Conservation (phyloP, 23 red algal species). For the Agarophyton chilense region DNA sequence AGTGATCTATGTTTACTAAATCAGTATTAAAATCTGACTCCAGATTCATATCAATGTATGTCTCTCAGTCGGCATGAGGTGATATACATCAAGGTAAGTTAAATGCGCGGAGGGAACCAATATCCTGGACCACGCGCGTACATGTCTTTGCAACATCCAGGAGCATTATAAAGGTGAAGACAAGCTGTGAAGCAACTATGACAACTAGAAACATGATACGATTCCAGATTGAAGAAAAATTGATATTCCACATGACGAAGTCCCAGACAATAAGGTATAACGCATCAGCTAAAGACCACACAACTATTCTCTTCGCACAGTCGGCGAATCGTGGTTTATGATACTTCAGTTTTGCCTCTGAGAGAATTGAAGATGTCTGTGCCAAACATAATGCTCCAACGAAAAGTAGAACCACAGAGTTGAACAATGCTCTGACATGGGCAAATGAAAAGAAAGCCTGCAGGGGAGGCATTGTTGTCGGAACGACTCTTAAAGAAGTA, state of each 20-base stretch:
- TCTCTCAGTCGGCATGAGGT: neutral
- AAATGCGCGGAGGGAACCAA: neutral
- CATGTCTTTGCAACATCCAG: neutral
- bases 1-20: too few species aligned
- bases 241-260: slow-evolving; percentile 33
- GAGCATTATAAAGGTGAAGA: slow-evolving; percentile 14
- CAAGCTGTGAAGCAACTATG: slow-evolving; percentile 2
- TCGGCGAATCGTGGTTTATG: neutral
- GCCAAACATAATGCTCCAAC: neutral
- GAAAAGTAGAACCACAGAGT: neutral
- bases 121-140: neutral
- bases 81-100: neutral
- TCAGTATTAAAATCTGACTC: too few species aligned
- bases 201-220: neutral
- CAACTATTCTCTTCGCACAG: neutral
- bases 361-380: neutral
- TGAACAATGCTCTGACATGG: neutral
- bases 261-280: slow-evolving; percentile 2
- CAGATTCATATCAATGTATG: too few species aligned
- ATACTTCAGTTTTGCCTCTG: neutral
- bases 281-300: slow-evolving; percentile 19
- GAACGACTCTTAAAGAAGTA: neutral
- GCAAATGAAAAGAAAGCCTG: slow-evolving; percentile 18
- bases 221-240: slow-evolving; percentile 12
- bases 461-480: slow-evolving; percentile 5